Base-by-base conservation (phyloP, 1,139 yeast species). In the Hemisphaericaspora lyxosophila region DNA sequence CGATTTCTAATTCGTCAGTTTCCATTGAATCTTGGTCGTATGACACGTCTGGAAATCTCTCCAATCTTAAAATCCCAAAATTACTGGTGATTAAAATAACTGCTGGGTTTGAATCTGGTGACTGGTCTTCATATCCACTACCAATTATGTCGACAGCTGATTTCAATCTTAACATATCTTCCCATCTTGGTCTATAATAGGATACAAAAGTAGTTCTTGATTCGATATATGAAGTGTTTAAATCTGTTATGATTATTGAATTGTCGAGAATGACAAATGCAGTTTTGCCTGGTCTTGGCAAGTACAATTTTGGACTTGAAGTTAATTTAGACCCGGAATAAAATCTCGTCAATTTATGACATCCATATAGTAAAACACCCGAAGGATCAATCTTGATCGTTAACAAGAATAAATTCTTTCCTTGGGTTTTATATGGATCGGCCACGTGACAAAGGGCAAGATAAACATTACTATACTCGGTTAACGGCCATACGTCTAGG, bases 131-230 rank as follows among this genome's bases (percentile, higher is more conserved):
- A 44, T 66, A 67, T 1, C 88, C 89, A 41, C 67, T 66, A 0
- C 92, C 92, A 23, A 84, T 62, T 12, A 87, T 66, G 1, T 69
- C 63, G 2, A 82, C 74, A 12, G 73, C 69, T 2, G 71, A 48
- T 42, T 75, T 76, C 45, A 88, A 73, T 12, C 73, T 67, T 14
- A 88, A 67, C 7, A 77, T 68, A 53, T 88, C 96, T 58, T 88
- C 95, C 95, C 95, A 86, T 53, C 82, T 71, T 19, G 82, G 76
- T 36, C 67, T 69, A 46, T 73, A 70, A 49, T 76, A 75, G 36
- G 67, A 62, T 27, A 64, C 64, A 24, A 27, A 27, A 3, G 50
- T 36, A 4, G 33, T 30, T 13, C 49, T 42, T 0, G 59, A 48
- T 19, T 55, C 53, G 17, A 61, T 58, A 14, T 78, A 71, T 19